Percentiles rank a stretch among this genome's conserved stretches.
phyloP scores from a whole-genome alignment of 345 rosid species.

The Syzygium aromaticum region DNA sequence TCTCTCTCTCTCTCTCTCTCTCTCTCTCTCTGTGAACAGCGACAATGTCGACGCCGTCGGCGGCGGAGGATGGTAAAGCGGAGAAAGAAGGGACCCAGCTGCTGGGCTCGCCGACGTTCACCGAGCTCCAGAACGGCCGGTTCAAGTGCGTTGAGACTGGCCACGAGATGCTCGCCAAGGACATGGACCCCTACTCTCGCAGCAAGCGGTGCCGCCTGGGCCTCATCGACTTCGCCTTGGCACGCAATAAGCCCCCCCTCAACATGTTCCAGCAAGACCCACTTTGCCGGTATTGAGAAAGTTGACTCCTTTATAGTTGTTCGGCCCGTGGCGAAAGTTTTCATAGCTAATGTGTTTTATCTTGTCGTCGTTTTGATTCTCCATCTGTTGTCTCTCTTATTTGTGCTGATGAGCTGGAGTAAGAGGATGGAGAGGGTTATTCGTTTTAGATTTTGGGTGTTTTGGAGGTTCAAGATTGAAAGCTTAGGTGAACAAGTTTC shows the following conservation, averaged over 20 bases:
- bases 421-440: not conserved
- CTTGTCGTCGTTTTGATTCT: too few species aligned
- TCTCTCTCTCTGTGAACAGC: not conserved
- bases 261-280: constrained; percentile 77
- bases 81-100: constrained; percentile 45
- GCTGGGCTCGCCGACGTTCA: constrained; percentile 55
- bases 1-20: not conserved
- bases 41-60: constrained; percentile 6
- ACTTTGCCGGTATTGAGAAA: constrained; percentile 38
- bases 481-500: not conserved
- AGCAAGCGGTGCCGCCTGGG: constrained; percentile 87
- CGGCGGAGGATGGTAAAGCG: constrained; percentile 9
- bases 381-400: too few species aligned
- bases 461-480: not conserved
- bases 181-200: constrained; percentile 49
- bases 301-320: not conserved
- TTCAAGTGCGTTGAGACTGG: constrained; percentile 83
- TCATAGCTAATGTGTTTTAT: too few species aligned
- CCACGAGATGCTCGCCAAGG: constrained; percentile 62
- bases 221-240: constrained; percentile 66
- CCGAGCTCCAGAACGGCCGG: constrained; percentile 56
- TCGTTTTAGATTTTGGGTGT: not conserved
- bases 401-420: not conserved
- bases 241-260: constrained; percentile 62
- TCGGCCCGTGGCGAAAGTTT: not conserved